Percentiles rank a stretch among this genome's conserved stretches.
phyloP scores from a whole-genome alignment of 257 asterid genomes.

The Cinchona pubescens region DNA sequence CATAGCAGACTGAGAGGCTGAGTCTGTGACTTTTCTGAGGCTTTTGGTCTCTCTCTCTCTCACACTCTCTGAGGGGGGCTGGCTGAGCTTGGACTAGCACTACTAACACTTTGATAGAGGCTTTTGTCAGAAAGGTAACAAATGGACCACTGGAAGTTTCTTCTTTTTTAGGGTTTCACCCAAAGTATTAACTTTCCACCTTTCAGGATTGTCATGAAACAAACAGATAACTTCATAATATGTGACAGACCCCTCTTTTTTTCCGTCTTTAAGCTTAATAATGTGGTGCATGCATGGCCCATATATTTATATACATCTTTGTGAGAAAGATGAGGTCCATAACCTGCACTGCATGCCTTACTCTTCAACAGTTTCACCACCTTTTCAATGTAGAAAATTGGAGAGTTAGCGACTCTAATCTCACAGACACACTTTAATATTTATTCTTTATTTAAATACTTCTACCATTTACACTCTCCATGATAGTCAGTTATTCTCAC shows the following conservation, averaged over 20 bases:
- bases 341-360: constrained; percentile 6
- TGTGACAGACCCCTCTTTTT: constrained; percentile 42
- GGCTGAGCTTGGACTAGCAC: constrained; percentile 32
- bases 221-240: constrained; percentile 49
- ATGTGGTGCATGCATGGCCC: constrained; percentile 2
- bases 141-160: constrained; percentile 97
- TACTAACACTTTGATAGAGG: constrained; percentile 58
- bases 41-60: constrained; percentile 11
- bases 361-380: constrained; percentile 52
- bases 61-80: constrained; percentile 2
- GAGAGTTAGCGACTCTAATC: no score
- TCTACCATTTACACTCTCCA: no score
- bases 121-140: constrained; percentile 58
- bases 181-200: constrained; percentile 67
- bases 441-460: no score
- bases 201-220: constrained; percentile 67
- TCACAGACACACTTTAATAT: no score
- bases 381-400: constrained; percentile 47
- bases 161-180: constrained; percentile 95
- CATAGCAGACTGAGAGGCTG: neutral
- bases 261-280: constrained; percentile 40
- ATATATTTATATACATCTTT: no score
- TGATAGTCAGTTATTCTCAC: no score
- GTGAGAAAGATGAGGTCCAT: neutral
- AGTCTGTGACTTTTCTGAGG: constrained; percentile 2